Percentiles rank a stretch among this genome's conserved stretches.
These are phyloP conservation scores for Tricholoma terreum DNA, from an alignment of 768 basidiomycete species.

Conservation along the genomic window DNA sequence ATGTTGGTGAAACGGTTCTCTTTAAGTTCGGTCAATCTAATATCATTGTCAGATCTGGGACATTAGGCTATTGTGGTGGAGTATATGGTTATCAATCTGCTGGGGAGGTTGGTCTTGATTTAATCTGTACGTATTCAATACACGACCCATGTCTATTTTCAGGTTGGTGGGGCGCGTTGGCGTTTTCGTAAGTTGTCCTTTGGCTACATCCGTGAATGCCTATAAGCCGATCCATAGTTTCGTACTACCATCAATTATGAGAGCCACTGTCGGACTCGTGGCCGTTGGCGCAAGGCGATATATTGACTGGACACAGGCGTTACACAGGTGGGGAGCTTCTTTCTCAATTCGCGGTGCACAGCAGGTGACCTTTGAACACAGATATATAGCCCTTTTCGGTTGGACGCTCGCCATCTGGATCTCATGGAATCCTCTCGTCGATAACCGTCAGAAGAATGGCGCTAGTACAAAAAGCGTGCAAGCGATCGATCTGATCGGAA, in stretches of 20 bases:
- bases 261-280: constrained; percentile 68
- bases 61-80: constrained; percentile 71
- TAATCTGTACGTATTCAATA: background rate
- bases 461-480: constrained; percentile 30
- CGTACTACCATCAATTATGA: constrained; percentile 50
- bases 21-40: background rate
- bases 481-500: constrained; percentile 54
- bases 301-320: constrained; percentile 71
- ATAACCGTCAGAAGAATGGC: constrained; percentile 32
- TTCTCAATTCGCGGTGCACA: background rate
- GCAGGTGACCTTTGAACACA: constrained; percentile 7
- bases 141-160: background rate
- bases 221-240: constrained; percentile 33
- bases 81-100: constrained; percentile 75
- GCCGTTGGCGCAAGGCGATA: constrained; percentile 70
- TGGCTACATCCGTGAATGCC: background rate
- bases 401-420: constrained; percentile 72
- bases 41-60: constrained; percentile 46
- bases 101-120: constrained; percentile 59
- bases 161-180: constrained; percentile 81
- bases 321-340: constrained; percentile 48
- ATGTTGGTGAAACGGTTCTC: constrained; percentile 34
- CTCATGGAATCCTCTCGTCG: constrained; percentile 68
- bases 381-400: constrained; percentile 62
- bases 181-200: constrained; percentile 48